Conservation (phyloP, 2,329 filamentous ascomycete species). For the Capronia epimyces region DNA sequence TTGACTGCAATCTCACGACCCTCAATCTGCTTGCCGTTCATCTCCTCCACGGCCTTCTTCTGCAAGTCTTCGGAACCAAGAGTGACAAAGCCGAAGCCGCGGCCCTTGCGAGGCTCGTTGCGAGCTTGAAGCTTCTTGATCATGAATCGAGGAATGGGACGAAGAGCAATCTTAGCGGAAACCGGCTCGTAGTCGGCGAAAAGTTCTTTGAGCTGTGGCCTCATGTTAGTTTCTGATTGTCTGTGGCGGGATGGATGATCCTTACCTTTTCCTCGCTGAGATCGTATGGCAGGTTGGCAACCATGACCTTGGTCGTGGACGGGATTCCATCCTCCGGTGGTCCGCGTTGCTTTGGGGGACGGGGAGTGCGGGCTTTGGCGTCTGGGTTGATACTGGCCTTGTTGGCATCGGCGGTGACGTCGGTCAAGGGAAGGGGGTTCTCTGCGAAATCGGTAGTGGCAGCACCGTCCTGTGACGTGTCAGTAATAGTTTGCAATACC, state of each 20-base stretch:
- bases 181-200: constrained; percentile 87
- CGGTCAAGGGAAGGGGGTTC: constrained; percentile 53
- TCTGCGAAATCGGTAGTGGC: constrained; percentile 45
- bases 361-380: constrained; percentile 45
- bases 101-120: constrained; percentile 96
- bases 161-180: constrained; percentile 96
- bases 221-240: constrained; percentile 28
- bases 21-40: constrained; percentile 99
- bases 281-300: constrained; percentile 97
- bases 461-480: constrained; percentile 29
- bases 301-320: constrained; percentile 99
- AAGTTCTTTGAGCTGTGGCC: constrained; percentile 82
- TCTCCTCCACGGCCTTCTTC: constrained; percentile 93
- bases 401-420: constrained; percentile 49
- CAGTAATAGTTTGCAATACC: background rate
- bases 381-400: constrained; percentile 33
- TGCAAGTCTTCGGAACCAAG: constrained; percentile 92
- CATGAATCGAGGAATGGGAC: constrained; percentile 98
- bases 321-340: constrained; percentile 95
- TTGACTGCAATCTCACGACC: constrained; percentile 99
- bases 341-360: constrained; percentile 73
- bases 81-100: constrained; percentile 97
- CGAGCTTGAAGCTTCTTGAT: constrained; percentile 99
- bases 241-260: constrained; percentile 14
- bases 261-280: constrained; percentile 92